Evolutionary conservation across 257 asterid species (phyloP), one percentile per base, ranked within the genome.

Genomic region (Nicotiana attenuata): DNA sequence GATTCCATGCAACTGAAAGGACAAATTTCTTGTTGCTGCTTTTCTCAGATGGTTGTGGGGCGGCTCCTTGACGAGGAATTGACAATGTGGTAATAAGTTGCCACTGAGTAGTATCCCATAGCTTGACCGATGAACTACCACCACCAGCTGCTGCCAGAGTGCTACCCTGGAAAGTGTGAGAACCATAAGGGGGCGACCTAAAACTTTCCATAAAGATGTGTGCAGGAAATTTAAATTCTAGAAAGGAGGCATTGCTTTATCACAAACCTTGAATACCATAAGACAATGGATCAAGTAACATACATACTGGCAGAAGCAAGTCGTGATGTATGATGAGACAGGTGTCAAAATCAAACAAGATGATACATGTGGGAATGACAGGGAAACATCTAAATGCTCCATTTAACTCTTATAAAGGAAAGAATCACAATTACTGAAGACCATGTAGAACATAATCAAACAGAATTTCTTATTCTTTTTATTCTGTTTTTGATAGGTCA

Each of bases 111-210:
- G 98, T 96, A 77, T 94, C 98, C 97, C 97, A 96, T 26, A 96
- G 89, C 86, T 96, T 96, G 77, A 94, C 93, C 16, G 98, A 94
- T 76, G 97, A 94, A 80, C 99, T 94, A 61, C 99, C 93, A 38
- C 99, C 99, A 86, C 99, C 99, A 28, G 99, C 98, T 84, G 94
- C 98, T 4, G 98, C 99, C 26, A 96, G 90, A n/a, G 91, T 84
- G 71, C 92, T 93, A 64, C 98, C 99, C 98, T 95, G 91, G 67
- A 83, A 80, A 73, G 65, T 50, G 1, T 24, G 63, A 75, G 5
- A 75, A 75, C 3, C 63, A 16, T 75, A 75, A 75, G 63, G 14
- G 14, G 63, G 26, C 38, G 24, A 33, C 79, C 79, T 47, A 24
- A 7, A 75, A 20, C 26, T 15, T 75, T 38, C 45, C 5, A 75